Conservation (phyloP, 768 basidiomycete genomes). For the Podaxis rugospora region DNA sequence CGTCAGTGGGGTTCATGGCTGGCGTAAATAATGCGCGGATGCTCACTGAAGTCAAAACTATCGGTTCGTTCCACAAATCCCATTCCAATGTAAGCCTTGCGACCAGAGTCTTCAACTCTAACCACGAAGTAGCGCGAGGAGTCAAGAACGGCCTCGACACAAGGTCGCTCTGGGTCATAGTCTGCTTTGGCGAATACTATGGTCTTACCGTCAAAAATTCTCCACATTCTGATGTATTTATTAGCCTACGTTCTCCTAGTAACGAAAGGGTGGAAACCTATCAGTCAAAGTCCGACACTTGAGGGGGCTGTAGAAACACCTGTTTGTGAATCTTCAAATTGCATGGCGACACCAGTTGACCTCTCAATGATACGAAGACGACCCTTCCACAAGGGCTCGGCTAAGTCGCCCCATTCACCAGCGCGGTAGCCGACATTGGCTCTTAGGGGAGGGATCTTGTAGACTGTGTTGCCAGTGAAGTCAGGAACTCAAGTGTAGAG, state of each 20-base stretch:
- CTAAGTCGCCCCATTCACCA: slow-evolving; percentile 88
- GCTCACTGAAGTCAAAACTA: slow-evolving; percentile 89
- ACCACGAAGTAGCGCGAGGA: slow-evolving; percentile 95
- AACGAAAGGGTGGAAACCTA: background rate
- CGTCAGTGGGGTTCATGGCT: background rate
- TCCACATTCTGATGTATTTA: background rate
- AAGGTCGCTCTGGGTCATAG: slow-evolving; percentile 74
- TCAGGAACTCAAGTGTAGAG: slow-evolving; percentile 10
- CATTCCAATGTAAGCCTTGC: slow-evolving; percentile 91
- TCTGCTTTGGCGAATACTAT: slow-evolving; percentile 83
- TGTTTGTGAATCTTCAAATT: slow-evolving; percentile 77
- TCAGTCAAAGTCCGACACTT: background rate
- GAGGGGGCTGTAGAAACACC: slow-evolving; percentile 45
- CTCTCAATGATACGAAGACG: slow-evolving; percentile 82
- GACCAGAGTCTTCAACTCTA: slow-evolving; percentile 82
- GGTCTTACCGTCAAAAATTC: slow-evolving; percentile 9
- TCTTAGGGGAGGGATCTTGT: slow-evolving; percentile 85
- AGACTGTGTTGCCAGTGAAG: slow-evolving; percentile 56
- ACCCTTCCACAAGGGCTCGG: slow-evolving; percentile 86
- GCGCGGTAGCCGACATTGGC: slow-evolving; percentile 88
- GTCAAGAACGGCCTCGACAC: slow-evolving; percentile 93
- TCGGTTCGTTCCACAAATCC: slow-evolving; percentile 87
- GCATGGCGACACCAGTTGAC: slow-evolving; percentile 58
- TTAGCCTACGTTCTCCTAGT: slow-evolving; percentile 58
- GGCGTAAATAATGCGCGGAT: background rate